These are phyloP conservation scores for Trifolium fragiferum DNA, from an alignment of 306 rosid genomes.

Conservation along the genomic window DNA sequence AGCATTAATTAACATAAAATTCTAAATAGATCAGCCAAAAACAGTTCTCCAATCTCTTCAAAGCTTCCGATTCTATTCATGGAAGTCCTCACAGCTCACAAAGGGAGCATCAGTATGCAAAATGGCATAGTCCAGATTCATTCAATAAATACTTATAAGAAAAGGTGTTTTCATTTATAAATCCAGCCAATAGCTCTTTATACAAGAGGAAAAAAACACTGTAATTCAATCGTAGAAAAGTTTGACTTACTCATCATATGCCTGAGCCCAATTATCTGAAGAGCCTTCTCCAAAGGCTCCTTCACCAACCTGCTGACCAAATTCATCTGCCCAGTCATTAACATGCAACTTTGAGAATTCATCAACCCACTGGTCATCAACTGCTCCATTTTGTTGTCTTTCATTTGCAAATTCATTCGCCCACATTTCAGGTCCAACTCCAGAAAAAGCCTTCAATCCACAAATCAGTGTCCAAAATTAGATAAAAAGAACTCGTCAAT, in stretches of 20 bases:
- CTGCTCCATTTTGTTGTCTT: slow-evolving; percentile 51
- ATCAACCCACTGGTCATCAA: slow-evolving; percentile 85
- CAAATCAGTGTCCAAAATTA: slow-evolving; percentile 39
- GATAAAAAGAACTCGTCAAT: slow-evolving; percentile 17
- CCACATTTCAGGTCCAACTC: slow-evolving; percentile 70
- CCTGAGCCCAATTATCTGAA: slow-evolving; percentile 78
- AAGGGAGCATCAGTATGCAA: slow-evolving; percentile 5
- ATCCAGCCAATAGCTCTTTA: slow-evolving; percentile 11
- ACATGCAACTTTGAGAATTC: slow-evolving; percentile 91
- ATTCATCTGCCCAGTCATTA: slow-evolving; percentile 93
- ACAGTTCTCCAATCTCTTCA: slow-evolving; percentile 17
- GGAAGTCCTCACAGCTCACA: not conserved
- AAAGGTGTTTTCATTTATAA: slow-evolving; percentile 14
- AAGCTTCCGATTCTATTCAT: slow-evolving; percentile 3
- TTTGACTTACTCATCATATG: slow-evolving; percentile 86
- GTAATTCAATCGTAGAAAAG: slow-evolving; percentile 9
- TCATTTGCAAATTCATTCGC: slow-evolving; percentile 75
- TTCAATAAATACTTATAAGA: slow-evolving; percentile 4
- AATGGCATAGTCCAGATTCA: not conserved
- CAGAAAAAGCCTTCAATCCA: slow-evolving; percentile 61
- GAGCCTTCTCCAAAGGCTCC: slow-evolving; percentile 67
- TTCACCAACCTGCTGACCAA: slow-evolving; percentile 79
- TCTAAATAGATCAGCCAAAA: slow-evolving; percentile 32
- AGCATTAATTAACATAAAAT: not conserved
- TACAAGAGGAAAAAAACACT: not conserved